Base-by-base conservation (phyloP, 2,329 filamentous ascomycete genomes). In the Colletotrichum viniferum region DNA sequence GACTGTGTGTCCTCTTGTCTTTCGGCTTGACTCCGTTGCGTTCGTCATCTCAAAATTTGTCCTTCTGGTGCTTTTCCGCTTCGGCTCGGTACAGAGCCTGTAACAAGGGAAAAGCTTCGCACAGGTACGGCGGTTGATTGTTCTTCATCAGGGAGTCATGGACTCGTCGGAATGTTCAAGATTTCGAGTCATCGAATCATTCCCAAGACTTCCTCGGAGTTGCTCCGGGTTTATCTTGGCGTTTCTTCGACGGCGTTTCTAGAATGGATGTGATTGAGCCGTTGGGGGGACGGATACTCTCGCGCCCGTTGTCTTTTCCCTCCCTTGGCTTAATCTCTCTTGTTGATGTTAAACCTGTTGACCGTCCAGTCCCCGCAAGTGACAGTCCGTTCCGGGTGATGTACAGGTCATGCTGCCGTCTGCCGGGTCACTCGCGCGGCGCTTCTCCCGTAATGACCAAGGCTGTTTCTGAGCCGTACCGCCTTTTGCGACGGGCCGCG, bases 181-280 rank as follows among this genome's bases (percentile, higher is more conserved):
- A 24, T 61, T 16, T 48, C 14, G 60, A 63, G 60, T 63, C 60
- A 63, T 38, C 60, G 32, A 63, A 63, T 38, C 32, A 52, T 52
- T 52, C n/a, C n/a, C n/a, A 52, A 52, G 43, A 3, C 26, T 21
- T 34, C 58, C 58, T 55, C 61, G 63, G 69, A 63, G 69, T 43
- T 64, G 62, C 28, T 24, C 69, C 69, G 58, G 58, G 38, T 55
- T n/a, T 34, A 21, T 36, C 63, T 75, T 73, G 73, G 63, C 56
- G 34, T 72, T 67, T 67, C 61, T 67, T 63, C 30, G 32, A n/a
- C 30, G 55, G 56, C 73, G 63, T 75, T 68, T 68, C 63, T 28
- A 72, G 69, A 63, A 65, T 34, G 28, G 69, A 48, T 56, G 43
- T 67, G 73, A 68, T 73, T 73, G 63, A 55, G 16, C 69, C 26